Evolutionary conservation across 352 stramenopile species (phyloP).

Genomic region (Salisapilia sapeloensis): DNA sequence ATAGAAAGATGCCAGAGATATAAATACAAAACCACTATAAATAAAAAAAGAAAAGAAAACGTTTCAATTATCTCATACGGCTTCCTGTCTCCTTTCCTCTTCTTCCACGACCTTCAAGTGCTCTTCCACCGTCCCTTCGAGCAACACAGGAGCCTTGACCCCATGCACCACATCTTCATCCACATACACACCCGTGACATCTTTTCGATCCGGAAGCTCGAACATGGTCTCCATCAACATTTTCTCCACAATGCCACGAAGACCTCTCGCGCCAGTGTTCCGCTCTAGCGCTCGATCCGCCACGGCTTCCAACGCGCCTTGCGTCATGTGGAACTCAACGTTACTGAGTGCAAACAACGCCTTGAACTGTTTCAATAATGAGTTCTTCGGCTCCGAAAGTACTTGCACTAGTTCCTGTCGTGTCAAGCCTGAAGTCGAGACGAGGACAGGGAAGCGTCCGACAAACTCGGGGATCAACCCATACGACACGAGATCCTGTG

Average conservation of each 20-base stretch:
- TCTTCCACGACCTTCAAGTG: conserved; percentile 60
- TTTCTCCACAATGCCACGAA: conserved; percentile 90
- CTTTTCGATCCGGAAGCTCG: conserved; percentile 82
- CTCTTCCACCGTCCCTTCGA: conserved; percentile 55
- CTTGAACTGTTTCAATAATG: conserved; percentile 95
- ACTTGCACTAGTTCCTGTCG: conserved; percentile 89
- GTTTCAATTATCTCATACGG: no score
- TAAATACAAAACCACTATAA: no score
- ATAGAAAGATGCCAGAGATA: no score
- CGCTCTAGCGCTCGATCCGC: conserved; percentile 84
- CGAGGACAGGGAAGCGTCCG: conserved; percentile 93
- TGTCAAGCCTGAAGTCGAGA: conserved; percentile 86
- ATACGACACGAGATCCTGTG: conserved; percentile 93
- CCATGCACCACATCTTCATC: conserved; percentile 85
- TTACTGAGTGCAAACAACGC: conserved; percentile 92
- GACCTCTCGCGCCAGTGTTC: conserved; percentile 91
- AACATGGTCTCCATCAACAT: conserved; percentile 96
- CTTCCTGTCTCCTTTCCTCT: conserved; percentile 23
- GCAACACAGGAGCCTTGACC: conserved; percentile 80
- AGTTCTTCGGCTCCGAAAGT: conserved; percentile 95
- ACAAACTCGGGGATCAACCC: conserved; percentile 98
- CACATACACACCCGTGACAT: conserved; percentile 89
- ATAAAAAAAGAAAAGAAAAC: no score
- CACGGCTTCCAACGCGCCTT: conserved; percentile 89
- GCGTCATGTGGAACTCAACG: conserved; percentile 92